Conservation (phyloP, 371 early-diverging fungal species). For the Circinella minor region DNA sequence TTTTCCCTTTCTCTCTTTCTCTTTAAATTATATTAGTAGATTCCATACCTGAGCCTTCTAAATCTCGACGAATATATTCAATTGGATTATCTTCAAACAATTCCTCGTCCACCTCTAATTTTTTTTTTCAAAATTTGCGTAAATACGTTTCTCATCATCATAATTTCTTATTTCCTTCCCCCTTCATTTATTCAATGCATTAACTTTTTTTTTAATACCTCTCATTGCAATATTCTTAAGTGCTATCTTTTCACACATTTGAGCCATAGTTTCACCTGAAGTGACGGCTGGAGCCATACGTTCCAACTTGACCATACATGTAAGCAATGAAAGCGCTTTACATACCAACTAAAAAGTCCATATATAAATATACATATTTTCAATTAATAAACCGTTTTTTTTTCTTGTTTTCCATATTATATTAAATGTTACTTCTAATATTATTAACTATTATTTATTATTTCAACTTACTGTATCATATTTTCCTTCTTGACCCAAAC, state of each 20-base stretch:
- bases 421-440: no score
- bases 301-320: slow-evolving; percentile 84
- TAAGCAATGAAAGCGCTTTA: slow-evolving; percentile 87
- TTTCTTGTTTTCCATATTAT: no score
- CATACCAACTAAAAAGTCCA: slow-evolving; percentile 71
- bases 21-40: no score
- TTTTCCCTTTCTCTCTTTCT: no score
- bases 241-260: slow-evolving; percentile 89
- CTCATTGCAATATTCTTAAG: slow-evolving; percentile 92
- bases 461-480: slow-evolving; percentile 73
- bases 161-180: neutral
- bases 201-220: slow-evolving; percentile 38
- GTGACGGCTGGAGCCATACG: slow-evolving; percentile 74
- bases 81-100: slow-evolving; percentile 96
- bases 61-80: slow-evolving; percentile 89
- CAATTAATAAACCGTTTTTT: no score
- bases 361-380: neutral
- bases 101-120: slow-evolving; percentile 86
- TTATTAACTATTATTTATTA: no score
- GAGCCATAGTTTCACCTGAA: slow-evolving; percentile 66
- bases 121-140: neutral
- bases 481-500: slow-evolving; percentile 69
- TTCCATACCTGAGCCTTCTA: slow-evolving; percentile 85
- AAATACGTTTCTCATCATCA: neutral
- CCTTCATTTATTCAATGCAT: neutral